These are phyloP conservation scores for Malassezia furfur DNA, from an alignment of 1,284 basidiomycete species.

Conservation along the genomic window DNA sequence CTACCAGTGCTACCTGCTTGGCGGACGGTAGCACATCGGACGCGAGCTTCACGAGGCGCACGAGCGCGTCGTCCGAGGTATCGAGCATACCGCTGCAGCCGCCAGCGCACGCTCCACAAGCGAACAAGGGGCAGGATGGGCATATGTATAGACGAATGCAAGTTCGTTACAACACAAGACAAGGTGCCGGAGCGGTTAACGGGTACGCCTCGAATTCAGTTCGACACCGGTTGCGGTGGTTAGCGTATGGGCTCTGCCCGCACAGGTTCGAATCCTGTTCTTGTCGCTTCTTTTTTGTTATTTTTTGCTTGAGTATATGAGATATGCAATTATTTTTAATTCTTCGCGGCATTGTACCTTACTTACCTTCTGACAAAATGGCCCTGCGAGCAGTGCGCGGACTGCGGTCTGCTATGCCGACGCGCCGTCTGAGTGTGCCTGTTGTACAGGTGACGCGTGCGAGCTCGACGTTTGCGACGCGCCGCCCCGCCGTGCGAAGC, in stretches of 20 bases:
- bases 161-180: background rate
- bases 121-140: background rate
- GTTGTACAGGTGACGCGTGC: background rate
- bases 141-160: too few species aligned
- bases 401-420: background rate
- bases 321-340: background rate
- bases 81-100: too few species aligned
- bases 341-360: background rate
- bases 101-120: background rate
- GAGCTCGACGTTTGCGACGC: background rate
- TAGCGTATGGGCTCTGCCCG: constrained; percentile 21
- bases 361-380: background rate
- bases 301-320: background rate
- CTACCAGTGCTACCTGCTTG: constrained; percentile 20
- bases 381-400: constrained; percentile 6
- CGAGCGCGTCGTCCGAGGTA: background rate
- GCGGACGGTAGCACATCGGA: constrained; percentile 18
- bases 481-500: constrained; percentile 14
- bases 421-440: background rate
- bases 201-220: constrained; percentile 18
- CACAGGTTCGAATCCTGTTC: constrained; percentile 23
- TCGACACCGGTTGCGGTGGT: constrained; percentile 17
- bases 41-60: constrained; percentile 22
- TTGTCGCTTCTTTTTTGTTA: constrained; percentile 16
- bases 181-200: constrained; percentile 23